phyloP scores from a whole-genome alignment of 805 yeast species.

The Candida ovalis region DNA sequence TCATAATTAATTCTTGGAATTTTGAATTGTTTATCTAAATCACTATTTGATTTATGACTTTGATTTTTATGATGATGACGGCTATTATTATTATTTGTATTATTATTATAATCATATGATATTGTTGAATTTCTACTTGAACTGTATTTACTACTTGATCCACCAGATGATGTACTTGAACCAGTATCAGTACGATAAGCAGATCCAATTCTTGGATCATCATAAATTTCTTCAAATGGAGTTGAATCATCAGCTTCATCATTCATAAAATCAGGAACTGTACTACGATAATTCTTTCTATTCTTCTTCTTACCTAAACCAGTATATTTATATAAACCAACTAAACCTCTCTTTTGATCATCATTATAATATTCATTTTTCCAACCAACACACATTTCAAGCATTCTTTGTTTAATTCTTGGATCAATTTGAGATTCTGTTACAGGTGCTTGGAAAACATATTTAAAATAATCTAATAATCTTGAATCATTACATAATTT shows the following conservation, averaged over 20 bases:
- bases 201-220: constrained; percentile 8
- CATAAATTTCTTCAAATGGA: constrained; percentile 33
- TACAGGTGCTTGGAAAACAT: constrained; percentile 37
- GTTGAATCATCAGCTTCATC: constrained; percentile 46
- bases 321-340: constrained; percentile 40
- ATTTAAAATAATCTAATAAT: constrained; percentile 58
- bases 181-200: constrained; percentile 4
- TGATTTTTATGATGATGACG: not conserved
- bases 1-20: constrained; percentile 67
- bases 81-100: not conserved
- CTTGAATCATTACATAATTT: constrained; percentile 63
- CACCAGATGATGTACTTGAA: constrained; percentile 7
- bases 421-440: constrained; percentile 29
- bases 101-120: no score
- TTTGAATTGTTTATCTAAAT: constrained; percentile 45
- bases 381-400: constrained; percentile 65
- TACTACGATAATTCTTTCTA: constrained; percentile 4
- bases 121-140: not conserved
- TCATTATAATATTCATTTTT: constrained; percentile 47
- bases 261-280: constrained; percentile 43
- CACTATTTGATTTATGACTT: constrained; percentile 26
- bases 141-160: not conserved
- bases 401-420: constrained; percentile 44
- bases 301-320: constrained; percentile 31
- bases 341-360: constrained; percentile 46